Evolutionary conservation across 73 alveolate species (phyloP), one percentile per base, ranked within the genome.

Genomic region (Tetrahymena elliotti): DNA sequence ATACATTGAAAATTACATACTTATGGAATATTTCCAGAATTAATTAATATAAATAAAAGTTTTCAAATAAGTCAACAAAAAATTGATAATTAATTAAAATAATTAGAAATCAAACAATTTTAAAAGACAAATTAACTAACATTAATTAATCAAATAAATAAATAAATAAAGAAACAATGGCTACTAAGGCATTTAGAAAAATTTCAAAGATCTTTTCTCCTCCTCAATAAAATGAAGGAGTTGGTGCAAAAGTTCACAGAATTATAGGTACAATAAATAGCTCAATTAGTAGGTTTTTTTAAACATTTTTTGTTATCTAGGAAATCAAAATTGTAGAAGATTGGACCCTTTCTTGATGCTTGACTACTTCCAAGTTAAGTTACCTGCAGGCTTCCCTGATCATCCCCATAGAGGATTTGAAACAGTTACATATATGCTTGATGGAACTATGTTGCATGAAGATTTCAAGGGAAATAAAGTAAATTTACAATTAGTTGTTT

Each of bases 371-470:
- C 95, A 95, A 16, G 99, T 95, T 34, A 93, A 96, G 33, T 93
- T 98, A 94, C 99, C 99, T 8, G 99, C 98, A 20, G 99, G 99
- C 36, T 98, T 98, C 93, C 99, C 99, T 40, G 99, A 98, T 95
- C 99, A 98, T 93, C 99, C 99, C 7, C 99, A 98, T 84, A 95
- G 99, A 82, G 99, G 99, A 35, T 98, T 98, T 92, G 99, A 98
- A 95, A 98, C 99, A 13, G 99, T 98, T 93, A 97, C 99, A 47
- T 98, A 98, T 83, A 97, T 98, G 97, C 96, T 98, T 16, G 83
- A 94, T 15, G 99, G 99, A 34, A 96, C 93, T 13, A 93, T 97
- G 38, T 84, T 47, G 27, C 96, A 94, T 94, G 99, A 98, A 54
- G 99, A 98, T 88, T 93, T 52, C 83, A 54, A 52, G 40, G 83